Base-by-base conservation (phyloP, 2,329 filamentous ascomycete species). In the Macrophomina pseudophaseolina region DNA sequence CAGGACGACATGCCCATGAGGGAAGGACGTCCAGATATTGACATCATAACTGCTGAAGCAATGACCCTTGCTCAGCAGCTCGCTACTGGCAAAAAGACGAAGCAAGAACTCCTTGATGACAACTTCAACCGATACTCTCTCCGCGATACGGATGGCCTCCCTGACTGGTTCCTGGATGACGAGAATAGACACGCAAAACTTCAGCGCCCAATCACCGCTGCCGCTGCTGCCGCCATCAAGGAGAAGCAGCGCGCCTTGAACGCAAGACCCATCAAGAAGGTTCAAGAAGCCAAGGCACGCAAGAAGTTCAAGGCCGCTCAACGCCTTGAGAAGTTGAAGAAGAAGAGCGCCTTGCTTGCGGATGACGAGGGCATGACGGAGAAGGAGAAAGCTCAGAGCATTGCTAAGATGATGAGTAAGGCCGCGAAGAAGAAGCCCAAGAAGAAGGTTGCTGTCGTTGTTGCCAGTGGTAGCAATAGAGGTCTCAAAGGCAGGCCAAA, bases 31-130 rank as follows among this genome's bases (percentile, higher is more conserved):
- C 76, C 79, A 85, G 94, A 97, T 76, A 97, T 99, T 80, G 93
- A 98, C 77, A 98, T 99, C 74, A 97, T 98, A 75, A 99, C 95
- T n/a, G 95, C 93, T 5, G 95, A 99, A 83, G 95, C 96, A 70
- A 99, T 99, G 95, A 96, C 94, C 0, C 86, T 99, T 16, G 96
- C 95, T 0, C 95, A 98, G 71, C 88, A 93, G 75, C 89, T 99
- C 67, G 95, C 94, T 3, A 93, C 91, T 0, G 94, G 94, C 52
- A 86, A 94, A 76, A 94, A 90, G 78, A 91, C 90, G 0, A 90
- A 87, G 53, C 80, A 90, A 65, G 92, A 97, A 72, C 82, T 97
- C 5, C 82, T 94, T 53, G 96, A 99, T 74, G 94, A 98, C 69
- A 90, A 89, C 48, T 99, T 95, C 86, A 97, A 97, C 83, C 95